Conservation (phyloP, 345 rosid species). For the Mallotus nudiflorus region DNA sequence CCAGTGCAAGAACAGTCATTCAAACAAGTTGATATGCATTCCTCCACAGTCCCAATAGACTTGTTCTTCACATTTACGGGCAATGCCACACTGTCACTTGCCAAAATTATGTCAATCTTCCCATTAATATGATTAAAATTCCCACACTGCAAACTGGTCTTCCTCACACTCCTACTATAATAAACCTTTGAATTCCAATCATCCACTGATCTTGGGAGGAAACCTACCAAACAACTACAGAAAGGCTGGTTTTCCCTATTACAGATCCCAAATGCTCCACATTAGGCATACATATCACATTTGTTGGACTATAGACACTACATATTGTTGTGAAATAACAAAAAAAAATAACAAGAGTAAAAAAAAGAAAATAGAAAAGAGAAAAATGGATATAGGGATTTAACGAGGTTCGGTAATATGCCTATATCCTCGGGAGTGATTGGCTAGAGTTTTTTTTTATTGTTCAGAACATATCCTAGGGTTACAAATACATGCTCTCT, state of each 20-base stretch:
- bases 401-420: too few relatives aligned
- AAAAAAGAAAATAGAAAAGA: too few relatives aligned
- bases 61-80: neutral
- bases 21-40: constrained; percentile 27
- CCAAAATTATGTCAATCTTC: constrained; percentile 17
- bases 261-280: constrained; percentile 34
- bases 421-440: too few relatives aligned
- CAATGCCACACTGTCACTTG: neutral
- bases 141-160: constrained; percentile 12
- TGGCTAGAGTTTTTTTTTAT: too few relatives aligned
- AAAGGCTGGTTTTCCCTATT: neutral
- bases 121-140: neutral
- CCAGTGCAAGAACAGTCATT: constrained; percentile 31
- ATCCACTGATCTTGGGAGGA: constrained; percentile 15
- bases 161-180: constrained; percentile 24
- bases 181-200: constrained; percentile 23
- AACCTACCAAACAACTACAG: constrained; percentile 34
- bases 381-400: too few relatives aligned
- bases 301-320: too few relatives aligned
- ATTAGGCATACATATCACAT: constrained; percentile 23
- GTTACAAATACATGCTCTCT: too few relatives aligned
- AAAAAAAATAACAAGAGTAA: too few relatives aligned
- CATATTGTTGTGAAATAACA: too few relatives aligned
- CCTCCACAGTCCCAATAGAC: neutral
- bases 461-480: too few relatives aligned